A percentile compares a stretch with the other conserved stretches of the same genome.
These are phyloP conservation scores for Climacium dendroides DNA, from an alignment of 225 moss, liverwort and hornwort species.

Conservation along the genomic window DNA sequence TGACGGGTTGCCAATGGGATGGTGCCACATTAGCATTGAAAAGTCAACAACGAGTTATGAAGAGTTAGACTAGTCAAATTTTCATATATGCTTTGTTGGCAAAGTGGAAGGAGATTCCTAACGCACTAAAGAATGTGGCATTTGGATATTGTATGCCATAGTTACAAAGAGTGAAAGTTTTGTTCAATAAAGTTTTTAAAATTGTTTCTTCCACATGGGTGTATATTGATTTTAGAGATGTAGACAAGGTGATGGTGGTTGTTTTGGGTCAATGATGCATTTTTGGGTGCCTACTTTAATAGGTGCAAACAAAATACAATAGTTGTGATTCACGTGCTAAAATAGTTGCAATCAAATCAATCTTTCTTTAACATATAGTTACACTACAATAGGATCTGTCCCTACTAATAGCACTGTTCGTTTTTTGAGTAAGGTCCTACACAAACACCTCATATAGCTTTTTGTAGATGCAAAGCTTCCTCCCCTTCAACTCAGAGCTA, in stretches of 20 bases:
- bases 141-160: too few relatives aligned
- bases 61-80: too few relatives aligned
- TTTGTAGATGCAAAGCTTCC: not conserved
- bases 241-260: not conserved
- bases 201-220: rapidly evolving
- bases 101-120: too few relatives aligned
- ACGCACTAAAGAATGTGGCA: too few relatives aligned
- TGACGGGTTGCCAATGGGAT: too few relatives aligned
- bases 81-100: too few relatives aligned
- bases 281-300: too few relatives aligned
- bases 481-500: not conserved
- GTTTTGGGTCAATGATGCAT: rapidly evolving
- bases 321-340: too few relatives aligned
- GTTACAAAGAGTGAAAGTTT: not conserved
- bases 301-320: not conserved
- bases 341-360: not conserved
- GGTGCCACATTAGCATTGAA: too few relatives aligned
- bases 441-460: not conserved
- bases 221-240: not conserved
- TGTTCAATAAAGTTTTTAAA: not conserved
- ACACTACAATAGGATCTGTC: rapidly evolving
- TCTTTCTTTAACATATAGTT: not conserved
- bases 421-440: not conserved
- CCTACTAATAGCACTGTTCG: rapidly evolving
- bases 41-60: too few relatives aligned